Evolutionary conservation across 805 yeast species (phyloP).

Genomic region (Starmerella tilneyi): DNA sequence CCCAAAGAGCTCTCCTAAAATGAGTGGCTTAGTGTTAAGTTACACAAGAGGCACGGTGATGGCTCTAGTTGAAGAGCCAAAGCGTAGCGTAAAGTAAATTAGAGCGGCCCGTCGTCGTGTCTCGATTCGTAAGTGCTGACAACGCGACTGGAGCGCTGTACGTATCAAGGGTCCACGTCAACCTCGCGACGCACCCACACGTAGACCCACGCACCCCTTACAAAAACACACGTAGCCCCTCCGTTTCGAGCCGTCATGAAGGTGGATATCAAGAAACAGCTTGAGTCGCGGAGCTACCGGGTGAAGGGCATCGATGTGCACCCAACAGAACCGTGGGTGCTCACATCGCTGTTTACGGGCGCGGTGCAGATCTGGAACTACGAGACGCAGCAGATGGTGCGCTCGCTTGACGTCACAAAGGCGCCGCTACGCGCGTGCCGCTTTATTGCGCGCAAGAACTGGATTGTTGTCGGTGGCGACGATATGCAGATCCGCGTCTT

Average conservation of each 20-base stretch:
- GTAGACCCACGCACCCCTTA: background rate
- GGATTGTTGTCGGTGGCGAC: conserved; percentile 94
- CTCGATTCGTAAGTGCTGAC: background rate
- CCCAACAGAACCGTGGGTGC: conserved; percentile 94
- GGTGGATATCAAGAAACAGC: conserved; percentile 57
- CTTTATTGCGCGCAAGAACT: conserved; percentile 89
- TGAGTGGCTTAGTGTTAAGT: too few species aligned
- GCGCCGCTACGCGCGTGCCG: conserved; percentile 93
- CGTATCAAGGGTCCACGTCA: conserved; percentile 8
- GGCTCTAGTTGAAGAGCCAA: too few species aligned
- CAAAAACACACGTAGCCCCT: conserved; percentile 2
- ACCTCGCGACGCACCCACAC: conserved; percentile 5
- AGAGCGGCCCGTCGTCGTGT: too few species aligned
- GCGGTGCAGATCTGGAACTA: conserved; percentile 88
- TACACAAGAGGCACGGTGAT: too few species aligned
- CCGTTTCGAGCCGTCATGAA: conserved; percentile 32
- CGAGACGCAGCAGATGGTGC: conserved; percentile 73
- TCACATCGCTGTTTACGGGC: conserved; percentile 85
- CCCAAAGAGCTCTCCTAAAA: too few species aligned
- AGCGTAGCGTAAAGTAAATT: too few species aligned
- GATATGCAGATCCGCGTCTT: conserved; percentile 89
- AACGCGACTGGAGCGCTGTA: background rate
- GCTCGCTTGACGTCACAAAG: conserved; percentile 87
- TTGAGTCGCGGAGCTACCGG: conserved; percentile 86
- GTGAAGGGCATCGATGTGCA: conserved; percentile 97